A percentile compares a stretch with the other conserved stretches of the same genome.
Evolutionary conservation across 2,329 filamentous ascomycete genomes (phyloP).

Genomic region (Scorias spongiosa): DNA sequence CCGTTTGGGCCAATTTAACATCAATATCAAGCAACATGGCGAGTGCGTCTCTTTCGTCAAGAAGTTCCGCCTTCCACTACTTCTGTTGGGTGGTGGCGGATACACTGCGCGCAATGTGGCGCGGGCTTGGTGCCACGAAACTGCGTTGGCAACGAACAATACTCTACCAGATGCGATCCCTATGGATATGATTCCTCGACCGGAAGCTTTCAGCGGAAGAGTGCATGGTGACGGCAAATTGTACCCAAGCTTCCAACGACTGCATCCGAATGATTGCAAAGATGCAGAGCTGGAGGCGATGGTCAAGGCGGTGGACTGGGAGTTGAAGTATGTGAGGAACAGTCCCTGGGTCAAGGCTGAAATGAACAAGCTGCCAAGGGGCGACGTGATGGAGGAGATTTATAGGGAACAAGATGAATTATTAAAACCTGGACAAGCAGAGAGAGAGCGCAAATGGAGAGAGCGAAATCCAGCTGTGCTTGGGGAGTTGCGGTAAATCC

Average conservation of each 20-base stretch:
- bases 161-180: constrained; percentile 62
- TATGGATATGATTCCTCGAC: constrained; percentile 58
- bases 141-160: constrained; percentile 68
- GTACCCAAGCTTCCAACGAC: constrained; percentile 65
- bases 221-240: constrained; percentile 56
- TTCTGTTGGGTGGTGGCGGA: constrained; percentile 85
- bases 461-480: constrained; percentile 32
- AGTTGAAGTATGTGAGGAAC: constrained; percentile 68
- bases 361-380: constrained; percentile 55
- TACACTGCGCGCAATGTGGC: constrained; percentile 96
- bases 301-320: constrained; percentile 64
- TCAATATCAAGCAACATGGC: constrained; percentile 89
- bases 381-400: constrained; percentile 48
- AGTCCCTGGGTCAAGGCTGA: constrained; percentile 65
- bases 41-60: constrained; percentile 86
- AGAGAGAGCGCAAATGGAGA: constrained; percentile 23
- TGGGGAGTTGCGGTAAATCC: constrained; percentile 22
- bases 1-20: constrained; percentile 84
- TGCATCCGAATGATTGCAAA: constrained; percentile 52
- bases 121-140: constrained; percentile 93
- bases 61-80: constrained; percentile 59
- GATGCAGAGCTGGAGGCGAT: constrained; percentile 65
- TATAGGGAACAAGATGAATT: constrained; percentile 54
- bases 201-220: constrained; percentile 66
- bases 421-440: constrained; percentile 43